Evolutionary conservation across 768 basidiomycete genomes (phyloP), one percentile per base, ranked within the genome.

Genomic region (Phylloporus sp.): DNA sequence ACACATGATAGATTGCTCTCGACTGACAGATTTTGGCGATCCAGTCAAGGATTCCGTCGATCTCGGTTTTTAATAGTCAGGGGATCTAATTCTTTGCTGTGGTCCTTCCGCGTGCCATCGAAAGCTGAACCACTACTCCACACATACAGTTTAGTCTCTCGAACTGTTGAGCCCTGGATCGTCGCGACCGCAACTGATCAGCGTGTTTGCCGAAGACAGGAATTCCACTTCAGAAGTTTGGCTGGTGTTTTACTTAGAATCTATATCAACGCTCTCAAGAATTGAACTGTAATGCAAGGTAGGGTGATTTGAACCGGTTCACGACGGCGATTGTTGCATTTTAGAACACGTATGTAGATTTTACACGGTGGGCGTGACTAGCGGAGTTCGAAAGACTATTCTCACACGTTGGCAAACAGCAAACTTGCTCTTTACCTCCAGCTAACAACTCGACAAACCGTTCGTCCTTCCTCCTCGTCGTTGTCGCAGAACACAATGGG

Each of bases 401-500:
- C 54, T 55, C 65, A 57, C 65, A 68, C 62, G 50, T 56, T 50
- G 44, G 56, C 49, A 54, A 61, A 64, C 58, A 52, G 48, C 66
- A 61, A 59, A 65, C 66, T 65, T 65, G 65, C 54, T 57, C 60
- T 61, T 64, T 44, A 54, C 60, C 53, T 62, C 34, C 55, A 57
- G 54, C 46, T 46, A 43, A 53, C 64, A 57, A 50, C 62, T 58
- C 58, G 48, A 60, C 55, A 52, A 52, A 58, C 49, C 47, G 42
- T 49, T 54, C 42, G 36, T 62, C 66, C 27, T 53, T 65, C 55
- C 57, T 63, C 56, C 7, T 32, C 31, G 53, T 55, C 60, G 61
- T 60, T 56, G 56, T 62, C 61, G 56, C 54, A 60, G 50, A 43
- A 63, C 71, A 71, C 59, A 67, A 90, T 90, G 88, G 88, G 88